Evolutionary conservation across 768 basidiomycete species (phyloP).

Genomic region (Mycena haematopus): DNA sequence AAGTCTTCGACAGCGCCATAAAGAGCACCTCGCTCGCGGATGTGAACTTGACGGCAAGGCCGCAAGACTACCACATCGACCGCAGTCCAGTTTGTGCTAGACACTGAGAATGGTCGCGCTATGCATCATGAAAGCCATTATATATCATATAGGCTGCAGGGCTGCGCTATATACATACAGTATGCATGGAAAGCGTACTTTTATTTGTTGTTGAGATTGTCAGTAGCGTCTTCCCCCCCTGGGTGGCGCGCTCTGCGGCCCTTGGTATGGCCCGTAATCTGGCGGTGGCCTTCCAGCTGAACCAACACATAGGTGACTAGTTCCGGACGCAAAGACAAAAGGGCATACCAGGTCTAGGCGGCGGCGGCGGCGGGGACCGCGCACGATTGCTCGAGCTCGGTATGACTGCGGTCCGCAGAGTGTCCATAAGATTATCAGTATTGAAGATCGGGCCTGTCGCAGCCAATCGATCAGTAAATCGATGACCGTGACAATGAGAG

Average conservation of each 20-base stretch:
- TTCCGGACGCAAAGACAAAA: slow-evolving; percentile 1
- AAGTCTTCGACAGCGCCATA: too few relatives aligned
- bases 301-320: slow-evolving; percentile 20
- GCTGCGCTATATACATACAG: neutral
- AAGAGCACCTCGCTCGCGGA: too few relatives aligned
- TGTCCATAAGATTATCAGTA: slow-evolving; percentile 87
- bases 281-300: slow-evolving; percentile 78
- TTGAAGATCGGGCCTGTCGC: slow-evolving; percentile 87
- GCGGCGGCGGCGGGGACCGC: slow-evolving; percentile 66
- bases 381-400: slow-evolving; percentile 61
- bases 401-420: slow-evolving; percentile 83
- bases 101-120: too few relatives aligned
- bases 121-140: too few relatives aligned
- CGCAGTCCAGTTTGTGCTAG: too few relatives aligned
- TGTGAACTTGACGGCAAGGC: too few relatives aligned
- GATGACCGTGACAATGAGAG: neutral
- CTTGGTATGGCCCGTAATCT: slow-evolving; percentile 87
- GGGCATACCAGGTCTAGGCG: slow-evolving; percentile 53
- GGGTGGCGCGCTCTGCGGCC: slow-evolving; percentile 58
- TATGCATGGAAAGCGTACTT: slow-evolving; percentile 1
- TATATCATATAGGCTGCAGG: neutral
- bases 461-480: slow-evolving; percentile 3
- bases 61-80: too few relatives aligned
- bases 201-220: neutral
- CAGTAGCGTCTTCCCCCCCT: slow-evolving; percentile 38